Percentiles rank a stretch among this genome's conserved stretches.
Conservation (phyloP, 345 rosid species). For the Murraya koenigii region DNA sequence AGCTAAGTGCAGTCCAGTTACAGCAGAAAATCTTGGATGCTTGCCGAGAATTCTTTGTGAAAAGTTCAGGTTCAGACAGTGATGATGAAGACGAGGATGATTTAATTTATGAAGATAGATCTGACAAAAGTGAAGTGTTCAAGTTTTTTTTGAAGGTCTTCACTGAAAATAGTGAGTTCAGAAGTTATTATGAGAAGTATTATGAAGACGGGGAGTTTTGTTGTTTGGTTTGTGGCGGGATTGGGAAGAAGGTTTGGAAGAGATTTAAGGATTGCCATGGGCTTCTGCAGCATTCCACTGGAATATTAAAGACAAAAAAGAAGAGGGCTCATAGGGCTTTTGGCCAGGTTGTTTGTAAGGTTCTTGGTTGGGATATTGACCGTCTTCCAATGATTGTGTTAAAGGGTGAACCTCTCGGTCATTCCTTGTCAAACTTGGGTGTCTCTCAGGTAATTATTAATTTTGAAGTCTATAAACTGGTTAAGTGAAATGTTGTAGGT, state of each 20-base stretch:
- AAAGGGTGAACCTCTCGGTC: slow-evolving; percentile 37
- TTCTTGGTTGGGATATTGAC: slow-evolving; percentile 71
- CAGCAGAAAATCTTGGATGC: slow-evolving; percentile 19
- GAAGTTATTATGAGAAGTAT: slow-evolving; percentile 40
- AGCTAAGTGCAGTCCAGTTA: slow-evolving; percentile 13
- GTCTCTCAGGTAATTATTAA: slow-evolving; percentile 20
- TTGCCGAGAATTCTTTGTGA: slow-evolving; percentile 18
- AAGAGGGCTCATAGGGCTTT: slow-evolving; percentile 64
- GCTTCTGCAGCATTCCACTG: slow-evolving; percentile 48
- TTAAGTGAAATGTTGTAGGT: slow-evolving; percentile 9
- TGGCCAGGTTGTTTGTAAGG: slow-evolving; percentile 63
- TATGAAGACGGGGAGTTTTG: slow-evolving; percentile 35
- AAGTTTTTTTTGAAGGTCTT: slow-evolving; percentile 38
- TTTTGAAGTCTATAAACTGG: background rate
- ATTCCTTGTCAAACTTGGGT: slow-evolving; percentile 14
- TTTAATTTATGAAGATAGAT: slow-evolving; percentile 14
- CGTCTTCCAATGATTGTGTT: slow-evolving; percentile 36
- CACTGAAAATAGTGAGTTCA: slow-evolving; percentile 37
- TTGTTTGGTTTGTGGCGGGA: slow-evolving; percentile 48
- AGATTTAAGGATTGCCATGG: slow-evolving; percentile 40
- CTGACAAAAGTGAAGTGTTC: slow-evolving; percentile 30
- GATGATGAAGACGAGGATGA: slow-evolving; percentile 18
- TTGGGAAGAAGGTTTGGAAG: slow-evolving; percentile 33
- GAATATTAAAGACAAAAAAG: slow-evolving; percentile 38
- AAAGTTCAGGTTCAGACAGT: slow-evolving; percentile 14